Conservation (phyloP, 2,329 filamentous ascomycete genomes). For the Neopestalotiopsis sp. region DNA sequence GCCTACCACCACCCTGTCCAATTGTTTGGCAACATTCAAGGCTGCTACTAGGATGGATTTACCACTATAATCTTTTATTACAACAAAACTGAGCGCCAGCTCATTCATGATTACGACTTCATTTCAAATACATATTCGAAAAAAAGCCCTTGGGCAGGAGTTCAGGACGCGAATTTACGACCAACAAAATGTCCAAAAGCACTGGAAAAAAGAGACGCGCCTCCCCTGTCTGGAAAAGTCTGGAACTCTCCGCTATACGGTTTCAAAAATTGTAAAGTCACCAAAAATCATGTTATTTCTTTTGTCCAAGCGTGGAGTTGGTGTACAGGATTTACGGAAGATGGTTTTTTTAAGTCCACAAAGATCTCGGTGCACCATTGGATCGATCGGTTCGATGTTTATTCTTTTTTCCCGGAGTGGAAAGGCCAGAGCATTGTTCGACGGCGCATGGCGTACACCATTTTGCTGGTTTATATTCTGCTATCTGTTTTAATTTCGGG, state of each 20-base stretch:
- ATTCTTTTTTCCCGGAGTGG: conserved; percentile 25
- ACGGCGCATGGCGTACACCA: conserved; percentile 37
- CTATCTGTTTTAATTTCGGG: conserved; percentile 27
- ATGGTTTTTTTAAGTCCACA: conserved; percentile 20
- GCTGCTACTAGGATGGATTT: conserved; percentile 49
- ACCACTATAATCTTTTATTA: not conserved
- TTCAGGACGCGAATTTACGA: conserved; percentile 2
- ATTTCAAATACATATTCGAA: not conserved
- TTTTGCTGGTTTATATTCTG: conserved; percentile 26
- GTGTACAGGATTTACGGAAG: conserved; percentile 33
- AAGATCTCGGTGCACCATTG: not conserved
- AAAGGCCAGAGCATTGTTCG: conserved; percentile 34
- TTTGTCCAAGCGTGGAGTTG: conserved; percentile 41
- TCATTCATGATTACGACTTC: conserved; percentile 15
- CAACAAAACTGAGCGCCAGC: conserved; percentile 5
- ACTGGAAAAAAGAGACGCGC: conserved; percentile 11
- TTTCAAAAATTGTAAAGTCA: conserved; percentile 31
- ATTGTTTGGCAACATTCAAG: conserved; percentile 57
- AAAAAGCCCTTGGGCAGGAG: not conserved
- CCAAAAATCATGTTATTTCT: conserved; percentile 29
- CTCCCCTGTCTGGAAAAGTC: conserved; percentile 11
- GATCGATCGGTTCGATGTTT: conserved; percentile 12
- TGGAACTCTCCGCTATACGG: conserved; percentile 5
- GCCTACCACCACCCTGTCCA: conserved; percentile 60
- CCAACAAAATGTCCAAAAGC: conserved; percentile 18